A percentile compares a stretch with the other conserved stretches of the same genome.
These are phyloP conservation scores for Babesia sp. DNA, from an alignment of 169 alveolate genomes.

Conservation along the genomic window DNA sequence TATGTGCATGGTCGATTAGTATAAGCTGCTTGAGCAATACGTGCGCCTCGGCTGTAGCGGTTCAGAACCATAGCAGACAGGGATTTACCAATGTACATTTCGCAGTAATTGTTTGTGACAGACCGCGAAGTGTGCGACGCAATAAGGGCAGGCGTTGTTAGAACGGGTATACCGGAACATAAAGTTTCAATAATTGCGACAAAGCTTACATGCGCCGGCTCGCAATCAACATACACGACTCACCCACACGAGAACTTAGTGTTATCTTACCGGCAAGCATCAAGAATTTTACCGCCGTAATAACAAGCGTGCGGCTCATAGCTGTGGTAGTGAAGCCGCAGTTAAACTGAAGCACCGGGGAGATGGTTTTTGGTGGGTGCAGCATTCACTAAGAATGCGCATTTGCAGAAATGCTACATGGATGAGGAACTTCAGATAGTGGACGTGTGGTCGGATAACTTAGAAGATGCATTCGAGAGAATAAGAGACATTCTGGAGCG, in stretches of 20 bases:
- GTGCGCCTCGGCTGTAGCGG: neutral
- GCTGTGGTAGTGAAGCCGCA: neutral
- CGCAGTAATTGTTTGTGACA: neutral
- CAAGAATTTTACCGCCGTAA: too few relatives aligned
- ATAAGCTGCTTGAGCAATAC: neutral
- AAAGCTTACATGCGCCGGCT: too few relatives aligned
- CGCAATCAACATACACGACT: too few relatives aligned
- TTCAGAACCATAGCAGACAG: neutral
- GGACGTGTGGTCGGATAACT: slow-evolving; percentile 84
- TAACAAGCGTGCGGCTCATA: neutral
- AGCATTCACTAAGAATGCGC: slow-evolving; percentile 31
- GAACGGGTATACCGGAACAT: too few relatives aligned
- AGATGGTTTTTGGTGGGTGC: slow-evolving; percentile 27
- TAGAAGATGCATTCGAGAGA: slow-evolving; percentile 89
- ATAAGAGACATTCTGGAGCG: slow-evolving; percentile 88
- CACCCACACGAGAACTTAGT: too few relatives aligned
- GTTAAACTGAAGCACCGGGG: neutral
- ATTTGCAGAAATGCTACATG: slow-evolving; percentile 64
- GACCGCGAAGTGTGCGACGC: neutral
- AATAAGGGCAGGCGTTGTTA: neutral
- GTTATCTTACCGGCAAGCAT: too few relatives aligned
- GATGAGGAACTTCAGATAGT: slow-evolving; percentile 83
- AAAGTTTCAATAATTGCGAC: too few relatives aligned
- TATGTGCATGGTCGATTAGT: slow-evolving; percentile 7
- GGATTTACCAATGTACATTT: neutral